phyloP scores from a whole-genome alignment of 768 basidiomycete species.

The Rossbeevera mucosa region DNA sequence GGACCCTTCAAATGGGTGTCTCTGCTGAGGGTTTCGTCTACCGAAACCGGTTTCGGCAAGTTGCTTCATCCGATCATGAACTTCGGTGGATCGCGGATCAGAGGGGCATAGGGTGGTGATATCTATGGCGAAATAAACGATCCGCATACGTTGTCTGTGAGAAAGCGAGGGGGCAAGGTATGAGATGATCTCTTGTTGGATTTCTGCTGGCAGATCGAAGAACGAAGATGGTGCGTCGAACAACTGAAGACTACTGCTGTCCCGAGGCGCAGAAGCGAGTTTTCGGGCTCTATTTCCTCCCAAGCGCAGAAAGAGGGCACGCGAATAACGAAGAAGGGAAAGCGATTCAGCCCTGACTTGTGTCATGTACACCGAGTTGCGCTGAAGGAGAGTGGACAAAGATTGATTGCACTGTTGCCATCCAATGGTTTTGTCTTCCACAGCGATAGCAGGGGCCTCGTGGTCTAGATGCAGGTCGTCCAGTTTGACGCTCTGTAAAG shows the following conservation, averaged over 20 bases:
- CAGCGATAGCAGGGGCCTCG: conserved; percentile 22
- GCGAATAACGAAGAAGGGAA: conserved; percentile 44
- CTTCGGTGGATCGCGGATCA: conserved; percentile 18
- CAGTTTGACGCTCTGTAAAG: conserved; percentile 45
- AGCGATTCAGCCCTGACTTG: conserved; percentile 45
- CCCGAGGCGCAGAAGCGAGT: conserved; percentile 3
- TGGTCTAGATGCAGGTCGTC: conserved; percentile 39
- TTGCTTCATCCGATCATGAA: conserved; percentile 2
- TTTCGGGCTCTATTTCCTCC: conserved; percentile 1
- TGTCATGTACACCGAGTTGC: conserved; percentile 41
- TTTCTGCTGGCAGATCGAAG: conserved; percentile 48
- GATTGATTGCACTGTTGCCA: conserved; percentile 31
- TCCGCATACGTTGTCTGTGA: conserved; percentile 46
- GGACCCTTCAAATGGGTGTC: conserved; percentile 27
- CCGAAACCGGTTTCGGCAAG: conserved; percentile 5
- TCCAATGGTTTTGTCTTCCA: conserved; percentile 21
- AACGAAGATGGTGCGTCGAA: conserved; percentile 28
- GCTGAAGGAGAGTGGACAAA: conserved; percentile 34
- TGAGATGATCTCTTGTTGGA: conserved; percentile 54
- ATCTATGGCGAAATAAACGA: conserved; percentile 49
- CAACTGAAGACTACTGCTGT: conserved; percentile 5
- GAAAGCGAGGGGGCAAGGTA: conserved; percentile 57
- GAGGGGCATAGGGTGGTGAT: conserved; percentile 41
- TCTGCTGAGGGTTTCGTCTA: conserved; percentile 7
- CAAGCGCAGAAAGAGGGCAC: conserved; percentile 45